A percentile compares a stretch with the other conserved stretches of the same genome.
phyloP scores from a whole-genome alignment of 352 stramenopile genomes.

The Pythium volutum region DNA sequence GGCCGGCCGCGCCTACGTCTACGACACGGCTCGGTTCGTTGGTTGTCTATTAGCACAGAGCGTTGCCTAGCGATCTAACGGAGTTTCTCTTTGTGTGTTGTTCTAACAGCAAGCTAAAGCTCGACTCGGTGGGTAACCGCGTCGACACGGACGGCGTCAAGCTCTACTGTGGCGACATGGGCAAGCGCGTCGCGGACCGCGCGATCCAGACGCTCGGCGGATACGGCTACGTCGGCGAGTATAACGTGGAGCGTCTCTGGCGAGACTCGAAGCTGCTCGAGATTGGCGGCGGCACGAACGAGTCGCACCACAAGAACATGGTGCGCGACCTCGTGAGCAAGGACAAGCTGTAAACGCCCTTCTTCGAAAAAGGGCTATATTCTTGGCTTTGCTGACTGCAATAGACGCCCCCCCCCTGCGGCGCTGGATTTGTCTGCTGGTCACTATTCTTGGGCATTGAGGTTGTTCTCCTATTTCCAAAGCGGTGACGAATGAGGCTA shows the following conservation, averaged over 20 bases:
- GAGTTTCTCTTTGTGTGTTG: neutral
- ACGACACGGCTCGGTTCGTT: constrained; percentile 89
- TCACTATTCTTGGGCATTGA: neutral
- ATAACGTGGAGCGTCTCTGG: constrained; percentile 98
- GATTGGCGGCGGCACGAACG: constrained; percentile 98
- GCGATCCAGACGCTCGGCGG: constrained; percentile 98
- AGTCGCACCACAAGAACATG: constrained; percentile 99
- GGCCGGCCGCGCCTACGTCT: constrained; percentile 96
- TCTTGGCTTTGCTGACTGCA: neutral
- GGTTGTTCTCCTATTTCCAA: neutral
- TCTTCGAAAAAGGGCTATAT: neutral
- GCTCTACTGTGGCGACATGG: constrained; percentile 97
- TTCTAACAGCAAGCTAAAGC: constrained; percentile 85
- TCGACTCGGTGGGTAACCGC: constrained; percentile 94
- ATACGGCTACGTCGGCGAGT: constrained; percentile 99
- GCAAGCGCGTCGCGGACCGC: constrained; percentile 95
- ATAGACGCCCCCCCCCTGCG: no score
- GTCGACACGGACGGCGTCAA: constrained; percentile 99
- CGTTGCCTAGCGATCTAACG: neutral
- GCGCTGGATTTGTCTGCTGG: neutral
- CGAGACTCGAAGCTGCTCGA: constrained; percentile 99
- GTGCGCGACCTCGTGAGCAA: constrained; percentile 65
- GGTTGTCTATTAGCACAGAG: neutral
- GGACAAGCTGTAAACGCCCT: constrained; percentile 31
- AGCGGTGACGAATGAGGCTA: neutral